A percentile compares a stretch with the other conserved stretches of the same genome.
These are phyloP conservation scores for Beauveria rudraprayagi DNA, from an alignment of 2,329 filamentous ascomycete genomes.

Conservation along the genomic window DNA sequence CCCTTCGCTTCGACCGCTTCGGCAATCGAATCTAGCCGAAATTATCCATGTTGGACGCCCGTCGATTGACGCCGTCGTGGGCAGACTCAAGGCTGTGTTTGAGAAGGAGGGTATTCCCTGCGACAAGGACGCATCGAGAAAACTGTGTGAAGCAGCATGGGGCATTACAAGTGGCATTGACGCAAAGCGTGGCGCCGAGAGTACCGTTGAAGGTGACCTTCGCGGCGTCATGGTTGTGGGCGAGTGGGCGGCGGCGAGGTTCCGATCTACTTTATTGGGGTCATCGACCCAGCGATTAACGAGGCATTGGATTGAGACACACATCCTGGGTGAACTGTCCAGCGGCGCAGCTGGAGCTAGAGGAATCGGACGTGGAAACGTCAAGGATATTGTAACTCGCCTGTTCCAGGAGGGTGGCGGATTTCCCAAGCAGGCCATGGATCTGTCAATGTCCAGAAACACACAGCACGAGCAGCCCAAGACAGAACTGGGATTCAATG, in stretches of 20 bases:
- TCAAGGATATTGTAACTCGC: conserved; percentile 68
- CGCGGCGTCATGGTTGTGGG: conserved; percentile 78
- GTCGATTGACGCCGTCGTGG: conserved; percentile 74
- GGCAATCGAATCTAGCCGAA: conserved; percentile 79
- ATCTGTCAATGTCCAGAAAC: conserved; percentile 33
- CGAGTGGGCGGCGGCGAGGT: conserved; percentile 74
- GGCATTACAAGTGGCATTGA: conserved; percentile 68
- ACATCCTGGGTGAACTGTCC: conserved; percentile 59
- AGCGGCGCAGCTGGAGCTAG: conserved; percentile 65
- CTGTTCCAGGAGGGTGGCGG: conserved; percentile 73
- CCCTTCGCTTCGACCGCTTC: conserved; percentile 73
- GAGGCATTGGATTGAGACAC: conserved; percentile 66
- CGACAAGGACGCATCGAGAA: conserved; percentile 81
- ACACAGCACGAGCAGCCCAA: conserved; percentile 46
- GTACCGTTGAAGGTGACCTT: conserved; percentile 63
- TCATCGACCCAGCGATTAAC: conserved; percentile 46
- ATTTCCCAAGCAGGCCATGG: conserved; percentile 53
- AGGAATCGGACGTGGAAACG: conserved; percentile 62
- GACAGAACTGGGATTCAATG: conserved; percentile 60
- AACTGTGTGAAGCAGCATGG: conserved; percentile 76
- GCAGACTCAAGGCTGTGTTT: conserved; percentile 75
- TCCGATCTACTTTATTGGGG: conserved; percentile 42
- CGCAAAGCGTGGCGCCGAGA: conserved; percentile 58
- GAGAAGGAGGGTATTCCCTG: conserved; percentile 81
- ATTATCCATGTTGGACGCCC: conserved; percentile 89